Evolutionary conservation across 2,329 filamentous ascomycete species (phyloP), one percentile per base, ranked within the genome.

Genomic region (Nemania bipapillata): DNA sequence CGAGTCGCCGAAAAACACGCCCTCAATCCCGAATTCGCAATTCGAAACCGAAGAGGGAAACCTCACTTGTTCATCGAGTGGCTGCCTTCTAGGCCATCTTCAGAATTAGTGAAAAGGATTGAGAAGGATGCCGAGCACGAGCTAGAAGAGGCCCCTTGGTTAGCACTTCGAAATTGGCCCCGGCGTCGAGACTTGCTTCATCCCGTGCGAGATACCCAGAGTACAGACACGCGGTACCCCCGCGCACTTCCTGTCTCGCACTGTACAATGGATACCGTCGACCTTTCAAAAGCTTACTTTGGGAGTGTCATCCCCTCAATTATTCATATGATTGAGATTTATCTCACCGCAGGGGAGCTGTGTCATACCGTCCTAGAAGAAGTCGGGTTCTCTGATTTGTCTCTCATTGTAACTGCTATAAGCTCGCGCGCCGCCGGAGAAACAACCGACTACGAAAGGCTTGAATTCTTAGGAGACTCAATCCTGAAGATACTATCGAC

Each of bases 401-500:
- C 81, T 0, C 81, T 91, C 37, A 76, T 96, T 0, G 77, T 89
- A 1, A 89, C 88, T 9, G 93, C 94, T 0, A 90, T 96, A 57
- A 92, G 87, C 58, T 83, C 92, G 0, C 87, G 90, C 0, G 84
- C 83, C 1, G 89, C 92, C 0, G 76, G 79, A 2, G 88, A 90
- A 55, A 78, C 81, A 1, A 85, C 84, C 0, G 86, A 97, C 71
- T 97, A 97, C 76, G 91, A 98, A 74, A 85, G 91, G 2, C 82
- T 97, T 0, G 96, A 98, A 77, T 96, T 96, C 73, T 81, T 97
- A 0, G 96, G 96, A 0, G 95, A 98, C 75, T 89, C 89, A 0
- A 84, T 97, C 1, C 83, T 98, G 42, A 98, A 98, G 75, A 87
- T 91, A 65, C 88, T 87, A 54, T 85, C 91, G 0, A 88, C 89